phyloP scores from a whole-genome alignment of 2,329 filamentous ascomycete species.

The Fusarium tricinctum region DNA sequence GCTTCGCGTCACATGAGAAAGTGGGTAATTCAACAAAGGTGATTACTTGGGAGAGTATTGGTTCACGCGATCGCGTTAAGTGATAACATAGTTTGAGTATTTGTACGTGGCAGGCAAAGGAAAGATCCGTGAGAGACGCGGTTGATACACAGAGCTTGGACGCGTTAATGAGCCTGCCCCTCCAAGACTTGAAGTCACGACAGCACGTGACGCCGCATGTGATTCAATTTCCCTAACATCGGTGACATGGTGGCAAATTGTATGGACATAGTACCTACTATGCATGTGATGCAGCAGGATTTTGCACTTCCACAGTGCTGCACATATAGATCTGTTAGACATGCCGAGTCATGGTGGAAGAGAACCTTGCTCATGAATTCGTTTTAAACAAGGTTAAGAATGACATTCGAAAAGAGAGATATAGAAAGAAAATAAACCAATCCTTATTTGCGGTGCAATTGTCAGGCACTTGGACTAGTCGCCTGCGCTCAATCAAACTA shows the following conservation, averaged over 20 bases:
- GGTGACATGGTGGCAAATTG: slow-evolving; percentile 16
- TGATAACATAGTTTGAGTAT: neutral
- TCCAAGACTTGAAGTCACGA: slow-evolving; percentile 34
- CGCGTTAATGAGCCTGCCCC: slow-evolving; percentile 31
- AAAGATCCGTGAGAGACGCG: slow-evolving; percentile 34
- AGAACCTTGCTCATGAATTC: neutral
- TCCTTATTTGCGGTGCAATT: neutral
- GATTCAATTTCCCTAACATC: slow-evolving; percentile 11
- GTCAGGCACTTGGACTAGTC: neutral
- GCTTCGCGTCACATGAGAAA: slow-evolving; percentile 8
- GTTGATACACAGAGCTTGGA: slow-evolving; percentile 4
- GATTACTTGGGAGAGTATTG: neutral
- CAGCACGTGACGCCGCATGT: slow-evolving; percentile 48
- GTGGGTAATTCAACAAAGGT: neutral
- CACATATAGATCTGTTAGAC: neutral
- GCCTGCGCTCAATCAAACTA: neutral
- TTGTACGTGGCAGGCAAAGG: slow-evolving; percentile 17
- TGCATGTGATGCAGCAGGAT: neutral
- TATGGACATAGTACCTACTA: neutral
- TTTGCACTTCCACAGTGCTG: neutral
- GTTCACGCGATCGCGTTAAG: slow-evolving; percentile 23
- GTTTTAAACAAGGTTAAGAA: too few relatives aligned
- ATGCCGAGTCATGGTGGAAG: neutral
- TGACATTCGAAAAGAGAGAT: too few relatives aligned
- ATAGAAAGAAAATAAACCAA: neutral